Evolutionary conservation across 1,284 basidiomycete species (phyloP).

Genomic region (Irpex sp.): DNA sequence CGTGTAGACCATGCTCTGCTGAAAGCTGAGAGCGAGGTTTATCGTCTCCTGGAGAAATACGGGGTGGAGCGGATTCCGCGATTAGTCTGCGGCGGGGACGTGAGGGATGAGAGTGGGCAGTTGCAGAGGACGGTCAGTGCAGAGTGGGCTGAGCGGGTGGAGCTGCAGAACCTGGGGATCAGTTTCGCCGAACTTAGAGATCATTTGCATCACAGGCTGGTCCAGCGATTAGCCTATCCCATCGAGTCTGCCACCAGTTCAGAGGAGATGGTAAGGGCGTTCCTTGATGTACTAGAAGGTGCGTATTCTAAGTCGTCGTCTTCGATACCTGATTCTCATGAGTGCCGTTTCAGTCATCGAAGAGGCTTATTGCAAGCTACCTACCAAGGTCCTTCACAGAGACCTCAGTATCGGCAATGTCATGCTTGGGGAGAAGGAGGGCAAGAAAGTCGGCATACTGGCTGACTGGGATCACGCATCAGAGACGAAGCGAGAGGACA

Average conservation of each 20-base stretch:
- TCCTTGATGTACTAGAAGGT: neutral
- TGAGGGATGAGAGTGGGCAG: neutral
- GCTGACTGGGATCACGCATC: neutral
- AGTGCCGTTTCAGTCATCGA: neutral
- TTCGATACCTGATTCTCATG: neutral
- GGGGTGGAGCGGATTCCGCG: neutral
- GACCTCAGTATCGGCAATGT: conserved; percentile 3
- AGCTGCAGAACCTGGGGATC: neutral
- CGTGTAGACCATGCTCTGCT: neutral
- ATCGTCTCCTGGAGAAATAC: neutral
- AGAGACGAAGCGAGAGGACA: neutral
- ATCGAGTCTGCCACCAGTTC: neutral
- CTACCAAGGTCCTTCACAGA: neutral
- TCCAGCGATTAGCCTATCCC: conserved; percentile 1
- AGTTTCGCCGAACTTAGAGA: neutral
- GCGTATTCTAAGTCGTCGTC: neutral
- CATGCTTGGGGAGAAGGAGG: neutral
- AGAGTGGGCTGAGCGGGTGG: neutral
- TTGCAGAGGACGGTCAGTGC: neutral
- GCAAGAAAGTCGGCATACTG: neutral
- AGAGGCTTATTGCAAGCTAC: neutral
- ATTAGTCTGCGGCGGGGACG: conserved; percentile 5
- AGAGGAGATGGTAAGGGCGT: neutral
- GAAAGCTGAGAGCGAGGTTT: neutral
- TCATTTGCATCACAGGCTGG: neutral